Percentiles rank a stretch among this genome's conserved stretches.
Evolutionary conservation across 1,284 basidiomycete genomes (phyloP).

Genomic region (Cystobasidiaceae sp.): DNA sequence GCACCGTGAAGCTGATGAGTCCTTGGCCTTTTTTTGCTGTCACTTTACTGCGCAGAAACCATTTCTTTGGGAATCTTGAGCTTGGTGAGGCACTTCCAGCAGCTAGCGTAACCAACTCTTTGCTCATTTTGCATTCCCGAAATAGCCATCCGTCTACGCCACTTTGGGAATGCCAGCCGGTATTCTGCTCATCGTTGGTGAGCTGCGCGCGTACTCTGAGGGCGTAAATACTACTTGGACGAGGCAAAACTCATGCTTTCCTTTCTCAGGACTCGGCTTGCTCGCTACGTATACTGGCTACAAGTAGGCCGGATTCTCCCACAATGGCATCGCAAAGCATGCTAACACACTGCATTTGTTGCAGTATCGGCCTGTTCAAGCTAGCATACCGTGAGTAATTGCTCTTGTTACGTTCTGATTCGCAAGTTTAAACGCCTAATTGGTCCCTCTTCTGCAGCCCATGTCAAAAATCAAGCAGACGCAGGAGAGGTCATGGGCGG

Average conservation of each 20-base stretch:
- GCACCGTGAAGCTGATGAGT: neutral
- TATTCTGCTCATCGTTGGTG: conserved; percentile 41
- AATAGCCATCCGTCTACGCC: conserved; percentile 43
- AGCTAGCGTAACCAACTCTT: too few relatives aligned
- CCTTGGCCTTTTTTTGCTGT: neutral
- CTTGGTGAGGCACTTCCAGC: too few relatives aligned
- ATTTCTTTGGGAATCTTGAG: conserved; percentile 46
- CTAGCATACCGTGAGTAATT: conserved; percentile 43
- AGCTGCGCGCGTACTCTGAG: too few relatives aligned
- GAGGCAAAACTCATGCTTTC: too few relatives aligned
- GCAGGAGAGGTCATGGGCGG: conserved; percentile 45
- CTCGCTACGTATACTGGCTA: conserved; percentile 41
- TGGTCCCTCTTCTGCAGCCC: too few relatives aligned
- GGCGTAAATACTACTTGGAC: too few relatives aligned
- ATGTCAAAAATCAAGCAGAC: conserved; percentile 46
- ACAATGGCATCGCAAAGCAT: too few relatives aligned
- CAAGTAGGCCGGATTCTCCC: conserved; percentile 34
- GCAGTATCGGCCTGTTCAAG: conserved; percentile 47
- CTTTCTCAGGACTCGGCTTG: too few relatives aligned
- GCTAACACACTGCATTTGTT: too few relatives aligned
- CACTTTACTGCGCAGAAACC: conserved; percentile 44
- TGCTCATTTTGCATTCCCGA: too few relatives aligned
- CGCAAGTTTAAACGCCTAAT: too few relatives aligned
- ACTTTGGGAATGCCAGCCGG: conserved; percentile 45
- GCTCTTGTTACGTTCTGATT: too few relatives aligned